A percentile compares a stretch with the other conserved stretches of the same genome.
Conservation (phyloP, 139 green algal species). For the Nannochloris sp. region DNA sequence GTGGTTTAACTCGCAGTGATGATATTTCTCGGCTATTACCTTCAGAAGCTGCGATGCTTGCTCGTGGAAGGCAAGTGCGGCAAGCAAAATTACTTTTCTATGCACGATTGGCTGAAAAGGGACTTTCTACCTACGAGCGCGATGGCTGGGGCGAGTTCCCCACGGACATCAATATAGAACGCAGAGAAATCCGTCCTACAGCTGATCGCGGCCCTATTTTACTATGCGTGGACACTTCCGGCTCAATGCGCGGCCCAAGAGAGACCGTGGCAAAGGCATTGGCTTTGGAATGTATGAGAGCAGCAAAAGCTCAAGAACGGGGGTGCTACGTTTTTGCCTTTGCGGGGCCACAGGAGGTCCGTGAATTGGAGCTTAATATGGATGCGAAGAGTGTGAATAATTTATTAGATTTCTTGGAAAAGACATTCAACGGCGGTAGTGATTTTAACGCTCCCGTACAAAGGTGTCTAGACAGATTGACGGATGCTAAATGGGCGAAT, state of each 20-base stretch:
- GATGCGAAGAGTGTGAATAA: slow-evolving; percentile 66
- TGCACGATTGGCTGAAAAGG: slow-evolving; percentile 72
- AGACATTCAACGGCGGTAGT: slow-evolving; percentile 76
- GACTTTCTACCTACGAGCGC: slow-evolving; percentile 72
- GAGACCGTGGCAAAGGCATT: slow-evolving; percentile 84
- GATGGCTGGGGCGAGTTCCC: slow-evolving; percentile 82
- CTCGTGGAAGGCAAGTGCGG: slow-evolving; percentile 56
- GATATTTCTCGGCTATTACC: slow-evolving; percentile 81
- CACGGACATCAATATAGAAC: slow-evolving; percentile 52
- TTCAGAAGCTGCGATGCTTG: slow-evolving; percentile 54
- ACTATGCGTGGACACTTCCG: slow-evolving; percentile 84
- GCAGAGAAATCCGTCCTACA: slow-evolving; percentile 69
- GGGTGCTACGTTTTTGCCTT: slow-evolving; percentile 86
- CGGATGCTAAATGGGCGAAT: slow-evolving; percentile 76
- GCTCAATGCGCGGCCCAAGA: slow-evolving; percentile 57
- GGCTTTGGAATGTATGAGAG: slow-evolving; percentile 66
- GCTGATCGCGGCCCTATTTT: slow-evolving; percentile 80
- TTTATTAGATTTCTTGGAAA: slow-evolving; percentile 79
- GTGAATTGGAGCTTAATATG: slow-evolving; percentile 71
- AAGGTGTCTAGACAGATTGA: slow-evolving; percentile 63
- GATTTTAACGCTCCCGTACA: slow-evolving; percentile 83
- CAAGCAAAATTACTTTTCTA: slow-evolving; percentile 83
- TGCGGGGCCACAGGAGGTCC: slow-evolving; percentile 60
- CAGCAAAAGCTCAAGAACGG: slow-evolving; percentile 57
- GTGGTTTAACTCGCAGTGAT: slow-evolving; percentile 71